Conservation (phyloP, 805 yeast species). For the Yarrowia keelungensis region DNA sequence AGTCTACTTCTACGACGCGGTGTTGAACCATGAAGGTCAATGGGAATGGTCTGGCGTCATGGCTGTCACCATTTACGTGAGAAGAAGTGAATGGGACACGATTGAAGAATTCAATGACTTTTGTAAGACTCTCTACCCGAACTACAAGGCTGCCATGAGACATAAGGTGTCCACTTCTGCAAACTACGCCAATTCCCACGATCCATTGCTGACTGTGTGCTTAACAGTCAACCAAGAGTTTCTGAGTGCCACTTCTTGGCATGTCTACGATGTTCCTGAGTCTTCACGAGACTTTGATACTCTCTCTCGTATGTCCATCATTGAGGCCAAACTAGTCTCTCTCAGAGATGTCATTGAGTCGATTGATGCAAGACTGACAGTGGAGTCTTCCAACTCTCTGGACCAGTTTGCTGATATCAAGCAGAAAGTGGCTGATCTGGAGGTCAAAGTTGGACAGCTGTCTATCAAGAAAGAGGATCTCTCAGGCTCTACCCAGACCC, state of each 20-base stretch:
- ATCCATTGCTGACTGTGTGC: constrained; percentile 14
- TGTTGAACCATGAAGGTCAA: constrained; percentile 17
- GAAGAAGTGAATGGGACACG: constrained; percentile 18
- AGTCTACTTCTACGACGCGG: constrained; percentile 22
- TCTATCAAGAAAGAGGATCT: neutral
- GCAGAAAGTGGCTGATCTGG: neutral
- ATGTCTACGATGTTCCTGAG: constrained; percentile 25
- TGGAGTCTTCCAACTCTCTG: neutral
- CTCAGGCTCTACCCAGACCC: constrained; percentile 8
- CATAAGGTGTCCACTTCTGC: constrained; percentile 21
- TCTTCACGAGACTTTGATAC: constrained; percentile 24
- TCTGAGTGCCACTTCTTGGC: neutral
- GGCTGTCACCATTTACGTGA: neutral
- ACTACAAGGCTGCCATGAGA: constrained; percentile 11
- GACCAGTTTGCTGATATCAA: neutral
- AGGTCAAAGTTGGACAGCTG: neutral
- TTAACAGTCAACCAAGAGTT: constrained; percentile 5
- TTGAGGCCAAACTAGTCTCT: constrained; percentile 28
- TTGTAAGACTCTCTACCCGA: constrained; percentile 8
- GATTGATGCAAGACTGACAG: constrained; percentile 1
- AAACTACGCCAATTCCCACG: constrained; percentile 11
- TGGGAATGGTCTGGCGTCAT: constrained; percentile 25
- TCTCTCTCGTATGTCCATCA: constrained; percentile 21
- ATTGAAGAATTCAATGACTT: constrained; percentile 23
- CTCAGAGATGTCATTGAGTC: constrained; percentile 29